Base-by-base conservation (phyloP, 768 basidiomycete genomes). In the Nidularia pulvinata region DNA sequence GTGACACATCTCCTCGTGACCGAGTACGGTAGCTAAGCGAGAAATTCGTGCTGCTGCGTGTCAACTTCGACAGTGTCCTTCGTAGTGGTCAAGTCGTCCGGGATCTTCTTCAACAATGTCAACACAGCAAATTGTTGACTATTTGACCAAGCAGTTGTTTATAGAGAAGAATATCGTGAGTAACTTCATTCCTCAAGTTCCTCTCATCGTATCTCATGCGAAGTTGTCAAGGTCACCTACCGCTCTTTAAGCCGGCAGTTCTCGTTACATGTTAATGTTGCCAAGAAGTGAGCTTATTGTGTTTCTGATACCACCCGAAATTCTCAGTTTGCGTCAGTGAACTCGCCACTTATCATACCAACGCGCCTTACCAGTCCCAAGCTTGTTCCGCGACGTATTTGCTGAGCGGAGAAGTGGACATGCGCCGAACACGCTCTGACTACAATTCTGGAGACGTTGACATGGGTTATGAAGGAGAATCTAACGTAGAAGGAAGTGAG, bases 191-290 rank as follows among this genome's bases (percentile, higher is more conserved):
- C n/a, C n/a, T n/a, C n/a, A n/a, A n/a, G n/a, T n/a, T n/a, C n/a
- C n/a, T n/a, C n/a, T n/a, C n/a, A n/a, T n/a, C n/a, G n/a, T n/a
- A n/a, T n/a, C n/a, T n/a, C n/a, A n/a, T n/a, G n/a, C n/a, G n/a
- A n/a, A n/a, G n/a, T n/a, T n/a, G 16, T n/a, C 1, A 55, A 93
- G 91, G 88, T 93, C 54, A 93, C 91, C 4, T 93, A 83, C 66
- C 81, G 91, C 36, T 85, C 82, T 4, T 75, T 93, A 48, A 92
- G 91, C 60, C 80, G 89, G 57, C 82, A 81, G 39, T 76, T 90
- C 44, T 75, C 76, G 0, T 76, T 93, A 50, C 86, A 92, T 60
- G 89, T 92, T 61, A 89, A 91, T 66, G 70, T 70, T 36, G 91
- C 91, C 16, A 93, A 92, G 65, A 88, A 85, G 91, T 92, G 55